Base-by-base conservation (phyloP, 2,329 filamentous ascomycete genomes). In the Fusarium abutilonis region DNA sequence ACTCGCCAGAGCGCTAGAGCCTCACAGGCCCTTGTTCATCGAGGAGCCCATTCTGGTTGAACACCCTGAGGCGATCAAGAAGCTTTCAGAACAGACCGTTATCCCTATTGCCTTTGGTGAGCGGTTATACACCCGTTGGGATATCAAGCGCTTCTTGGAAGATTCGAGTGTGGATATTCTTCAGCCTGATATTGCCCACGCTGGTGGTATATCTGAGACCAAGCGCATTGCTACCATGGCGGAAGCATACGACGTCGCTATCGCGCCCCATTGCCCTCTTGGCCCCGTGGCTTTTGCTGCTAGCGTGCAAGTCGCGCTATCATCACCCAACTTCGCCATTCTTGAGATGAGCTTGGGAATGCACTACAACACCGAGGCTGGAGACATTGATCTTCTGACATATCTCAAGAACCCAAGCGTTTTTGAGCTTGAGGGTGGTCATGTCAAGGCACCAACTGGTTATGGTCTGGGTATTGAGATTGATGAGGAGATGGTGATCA, bases 291-390 rank as follows among this genome's bases (percentile, higher is more conserved):
- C 90, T 0, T 77, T 92, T 14, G 90, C 90, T 1, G 90, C 90
- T 0, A 87, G 83, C 52, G 79, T 92, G 36, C 89, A 92, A 61
- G 83, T 92, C 2, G 87, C 86, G 21, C 79, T 83, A 17, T 78
- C 76, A 9, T 85, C 78, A 17, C 82, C 81, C 17, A 92, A 89
- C 73, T 92, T 89, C 71, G 84, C 83, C 0, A 92, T 93, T 29
- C 86, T 91, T 70, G 90, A 93, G 74, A 92, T 92, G 90, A 89
- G 86, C 49, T 70, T 92, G 28, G 90, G 90, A 0, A 93, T 93
- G 66, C 91, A 93, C 72, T 93, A 93, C 71, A 93, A 93, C 66
- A 83, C 81, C 0, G 87, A 84, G 2, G 81, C 81, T 1, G 87
- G 84, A 2, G 81, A 85, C 3, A 80, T 86, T 65, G 89, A 91